Evolutionary conservation across 495 filamentous ascomycete genomes (phyloP).

Genomic region (Aspergillus sclerotiicarbonarius): DNA sequence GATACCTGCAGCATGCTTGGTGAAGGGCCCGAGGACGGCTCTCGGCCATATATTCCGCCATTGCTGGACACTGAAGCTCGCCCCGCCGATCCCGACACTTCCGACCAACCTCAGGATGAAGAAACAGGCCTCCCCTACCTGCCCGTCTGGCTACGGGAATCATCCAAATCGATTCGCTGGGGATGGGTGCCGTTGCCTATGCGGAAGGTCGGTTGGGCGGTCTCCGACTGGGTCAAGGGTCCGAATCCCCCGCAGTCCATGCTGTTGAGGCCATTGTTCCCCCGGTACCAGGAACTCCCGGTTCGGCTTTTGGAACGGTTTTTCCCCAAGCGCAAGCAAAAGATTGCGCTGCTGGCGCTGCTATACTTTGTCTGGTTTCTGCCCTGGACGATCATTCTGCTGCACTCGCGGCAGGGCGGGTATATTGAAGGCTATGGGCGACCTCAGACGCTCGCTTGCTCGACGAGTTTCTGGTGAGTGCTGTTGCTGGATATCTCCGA

Average conservation of each 20-base stretch:
- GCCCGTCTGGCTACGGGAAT: slow-evolving; percentile 54
- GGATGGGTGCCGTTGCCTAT: slow-evolving; percentile 52
- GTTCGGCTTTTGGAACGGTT: slow-evolving; percentile 58
- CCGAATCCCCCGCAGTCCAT: slow-evolving; percentile 62
- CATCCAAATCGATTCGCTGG: slow-evolving; percentile 53
- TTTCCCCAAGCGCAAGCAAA: slow-evolving; percentile 62
- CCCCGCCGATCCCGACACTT: slow-evolving; percentile 39
- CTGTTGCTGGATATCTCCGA: background rate
- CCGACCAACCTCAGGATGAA: slow-evolving; percentile 39
- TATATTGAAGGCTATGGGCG: slow-evolving; percentile 68
- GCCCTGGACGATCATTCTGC: slow-evolving; percentile 60
- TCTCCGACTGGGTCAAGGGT: slow-evolving; percentile 66
- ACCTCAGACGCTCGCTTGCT: slow-evolving; percentile 66
- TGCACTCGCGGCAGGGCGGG: slow-evolving; percentile 22
- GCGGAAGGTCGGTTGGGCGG: slow-evolving; percentile 45
- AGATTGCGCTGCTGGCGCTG: slow-evolving; percentile 55
- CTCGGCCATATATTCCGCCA: slow-evolving; percentile 35
- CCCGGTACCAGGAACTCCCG: slow-evolving; percentile 65
- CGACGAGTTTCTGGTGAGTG: slow-evolving; percentile 56
- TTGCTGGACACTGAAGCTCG: slow-evolving; percentile 37
- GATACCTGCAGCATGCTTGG: slow-evolving; percentile 32
- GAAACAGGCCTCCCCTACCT: slow-evolving; percentile 34
- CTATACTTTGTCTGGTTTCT: slow-evolving; percentile 71
- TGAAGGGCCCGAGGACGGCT: slow-evolving; percentile 34
- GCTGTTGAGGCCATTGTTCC: slow-evolving; percentile 68